Conservation (phyloP, 2,329 filamentous ascomycete species). For the Diplodia scrobiculata region DNA sequence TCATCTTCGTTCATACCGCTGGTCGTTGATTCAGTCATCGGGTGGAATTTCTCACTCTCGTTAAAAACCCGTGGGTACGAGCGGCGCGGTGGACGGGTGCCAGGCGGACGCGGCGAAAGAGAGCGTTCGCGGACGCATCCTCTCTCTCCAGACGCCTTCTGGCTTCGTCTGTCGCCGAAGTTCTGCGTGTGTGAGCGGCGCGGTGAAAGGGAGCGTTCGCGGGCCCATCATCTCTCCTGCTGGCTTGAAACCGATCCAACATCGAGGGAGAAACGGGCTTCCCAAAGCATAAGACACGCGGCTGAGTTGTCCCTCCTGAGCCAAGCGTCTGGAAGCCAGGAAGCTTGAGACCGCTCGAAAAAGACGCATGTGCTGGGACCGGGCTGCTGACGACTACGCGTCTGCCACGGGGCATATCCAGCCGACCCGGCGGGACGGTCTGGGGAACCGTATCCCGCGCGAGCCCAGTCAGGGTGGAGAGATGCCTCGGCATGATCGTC, state of each 20-base stretch:
- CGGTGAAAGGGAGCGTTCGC: too few species aligned
- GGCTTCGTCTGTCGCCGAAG: too few species aligned
- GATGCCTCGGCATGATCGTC: slow-evolving; percentile 8
- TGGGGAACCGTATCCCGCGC: slow-evolving; percentile 14
- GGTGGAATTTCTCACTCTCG: too few species aligned
- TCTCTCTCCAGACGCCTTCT: too few species aligned
- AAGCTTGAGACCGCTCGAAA: background rate
- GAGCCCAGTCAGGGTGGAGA: slow-evolving; percentile 9
- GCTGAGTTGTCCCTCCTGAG: slow-evolving; percentile 9
- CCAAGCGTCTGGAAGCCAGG: background rate
- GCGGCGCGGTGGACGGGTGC: too few species aligned
- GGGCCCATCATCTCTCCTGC: too few species aligned
- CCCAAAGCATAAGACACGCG: slow-evolving; percentile 13
- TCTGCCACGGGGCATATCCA: background rate
- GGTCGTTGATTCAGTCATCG: too few species aligned
- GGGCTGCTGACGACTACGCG: slow-evolving; percentile 5
- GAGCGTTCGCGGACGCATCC: too few species aligned
- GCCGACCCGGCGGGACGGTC: slow-evolving; percentile 3
- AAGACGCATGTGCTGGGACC: background rate
- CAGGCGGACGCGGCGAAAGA: too few species aligned
- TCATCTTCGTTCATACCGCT: too few species aligned
- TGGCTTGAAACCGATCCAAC: background rate
- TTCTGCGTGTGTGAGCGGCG: too few species aligned
- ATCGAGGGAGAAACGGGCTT: background rate
- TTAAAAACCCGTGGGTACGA: too few species aligned